Evolutionary conservation across 139 green algal species (phyloP).

Genomic region (Picochlorum sp.): DNA sequence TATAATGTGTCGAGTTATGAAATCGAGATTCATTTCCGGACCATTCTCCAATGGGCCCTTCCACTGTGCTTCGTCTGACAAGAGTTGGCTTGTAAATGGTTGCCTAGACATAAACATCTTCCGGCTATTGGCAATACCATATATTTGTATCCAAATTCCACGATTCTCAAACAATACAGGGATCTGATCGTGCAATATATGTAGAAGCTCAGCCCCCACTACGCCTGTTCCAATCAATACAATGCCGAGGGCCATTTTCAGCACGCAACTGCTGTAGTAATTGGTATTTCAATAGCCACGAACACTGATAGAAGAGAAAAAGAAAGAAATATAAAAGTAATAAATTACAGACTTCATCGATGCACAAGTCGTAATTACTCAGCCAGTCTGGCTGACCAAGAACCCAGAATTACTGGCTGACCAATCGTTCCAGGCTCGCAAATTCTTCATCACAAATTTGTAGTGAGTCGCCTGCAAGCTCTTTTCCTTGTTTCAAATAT

Average conservation of each 20-base stretch:
- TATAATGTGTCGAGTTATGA: conserved; percentile 58
- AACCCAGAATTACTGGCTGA: no score
- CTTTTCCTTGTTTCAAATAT: conserved; percentile 22
- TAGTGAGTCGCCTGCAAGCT: background rate
- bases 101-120: conserved; percentile 53
- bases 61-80: no score
- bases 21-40: conserved; percentile 6
- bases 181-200: conserved; percentile 69
- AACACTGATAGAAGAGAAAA: no score
- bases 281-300: no score
- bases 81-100: no score
- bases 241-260: conserved; percentile 38
- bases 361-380: no score
- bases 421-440: no score
- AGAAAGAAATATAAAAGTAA: no score
- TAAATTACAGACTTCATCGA: no score
- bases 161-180: background rate
- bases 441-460: background rate
- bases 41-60: conserved; percentile 10
- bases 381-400: no score
- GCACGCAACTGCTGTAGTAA: background rate
- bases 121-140: conserved; percentile 33
- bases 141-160: conserved; percentile 45
- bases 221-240: conserved; percentile 81
- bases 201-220: conserved; percentile 75